phyloP scores from a whole-genome alignment of 78 protist genomes.

The Protostelium mycophagum region DNA sequence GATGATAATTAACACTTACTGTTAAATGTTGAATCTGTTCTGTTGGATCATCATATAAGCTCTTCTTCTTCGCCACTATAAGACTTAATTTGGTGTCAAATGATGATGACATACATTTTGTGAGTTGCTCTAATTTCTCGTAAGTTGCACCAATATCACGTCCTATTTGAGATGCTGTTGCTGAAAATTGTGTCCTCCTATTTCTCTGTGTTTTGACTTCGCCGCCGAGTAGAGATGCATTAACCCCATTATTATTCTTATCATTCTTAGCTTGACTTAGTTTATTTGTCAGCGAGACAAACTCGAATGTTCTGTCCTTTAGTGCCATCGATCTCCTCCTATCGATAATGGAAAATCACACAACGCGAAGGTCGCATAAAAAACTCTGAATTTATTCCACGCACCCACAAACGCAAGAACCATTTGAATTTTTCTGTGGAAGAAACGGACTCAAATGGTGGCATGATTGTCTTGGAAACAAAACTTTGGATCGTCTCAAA shows the following conservation, averaged over 20 bases:
- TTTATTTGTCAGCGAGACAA: not conserved
- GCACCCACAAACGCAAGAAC: too few species aligned
- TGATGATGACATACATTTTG: not conserved
- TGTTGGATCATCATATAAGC: not conserved
- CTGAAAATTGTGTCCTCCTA: not conserved
- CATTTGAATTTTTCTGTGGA: too few species aligned
- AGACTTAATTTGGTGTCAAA: not conserved
- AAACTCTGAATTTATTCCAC: too few species aligned
- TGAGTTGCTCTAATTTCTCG: not conserved
- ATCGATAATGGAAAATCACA: too few species aligned
- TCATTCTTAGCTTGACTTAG: not conserved
- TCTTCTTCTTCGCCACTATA: not conserved
- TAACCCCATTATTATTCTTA: not conserved
- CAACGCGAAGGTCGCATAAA: too few species aligned
- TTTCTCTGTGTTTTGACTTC: not conserved
- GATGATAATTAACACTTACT: not conserved
- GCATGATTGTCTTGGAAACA: too few species aligned
- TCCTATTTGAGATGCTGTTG: not conserved
- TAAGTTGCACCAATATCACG: not conserved
- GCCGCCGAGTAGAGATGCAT: not conserved
- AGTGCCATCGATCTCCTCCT: too few species aligned
- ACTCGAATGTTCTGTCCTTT: not conserved
- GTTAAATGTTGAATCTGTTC: not conserved
- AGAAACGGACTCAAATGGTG: too few species aligned
- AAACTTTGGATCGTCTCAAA: too few species aligned